Percentiles rank a stretch among this genome's conserved stretches.
Conservation (phyloP, 306 rosid species). For the Geum urbanum region DNA sequence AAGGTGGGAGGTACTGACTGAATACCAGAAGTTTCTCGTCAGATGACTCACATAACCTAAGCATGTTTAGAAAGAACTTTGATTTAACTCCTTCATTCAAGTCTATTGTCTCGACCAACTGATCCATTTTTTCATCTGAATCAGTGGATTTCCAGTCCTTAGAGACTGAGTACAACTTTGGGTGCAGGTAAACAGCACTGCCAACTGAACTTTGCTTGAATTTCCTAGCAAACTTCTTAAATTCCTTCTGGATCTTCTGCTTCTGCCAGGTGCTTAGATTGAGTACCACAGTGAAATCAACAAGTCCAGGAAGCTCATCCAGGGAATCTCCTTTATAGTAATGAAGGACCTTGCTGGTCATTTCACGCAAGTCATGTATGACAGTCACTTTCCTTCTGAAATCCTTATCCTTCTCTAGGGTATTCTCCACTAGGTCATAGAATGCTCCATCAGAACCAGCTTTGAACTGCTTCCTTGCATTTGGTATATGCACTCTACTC, state of each 20-base stretch:
- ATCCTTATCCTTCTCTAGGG: constrained; percentile 77
- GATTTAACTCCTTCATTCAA: constrained; percentile 72
- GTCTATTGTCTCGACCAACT: constrained; percentile 37
- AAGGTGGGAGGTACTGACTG: constrained; percentile 77
- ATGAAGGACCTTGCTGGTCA: constrained; percentile 81
- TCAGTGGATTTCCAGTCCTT: no score
- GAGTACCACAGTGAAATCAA: constrained; percentile 66
- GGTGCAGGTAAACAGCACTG: constrained; percentile 78
- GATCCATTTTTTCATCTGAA: constrained; percentile 34
- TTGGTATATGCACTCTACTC: constrained; percentile 52
- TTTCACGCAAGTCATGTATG: constrained; percentile 86
- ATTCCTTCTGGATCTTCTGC: constrained; percentile 39
- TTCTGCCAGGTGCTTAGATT: constrained; percentile 58
- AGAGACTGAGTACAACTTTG: constrained; percentile 28
- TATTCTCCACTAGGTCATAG: constrained; percentile 68
- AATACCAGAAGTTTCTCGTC: constrained; percentile 86
- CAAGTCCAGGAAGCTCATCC: constrained; percentile 88
- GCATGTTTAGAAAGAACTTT: constrained; percentile 62
- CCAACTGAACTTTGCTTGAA: constrained; percentile 69
- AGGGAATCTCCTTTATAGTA: constrained; percentile 89
- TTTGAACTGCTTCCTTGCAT: constrained; percentile 43
- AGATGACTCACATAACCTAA: constrained; percentile 54
- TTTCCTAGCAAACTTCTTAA: constrained; percentile 45
- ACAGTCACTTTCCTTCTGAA: constrained; percentile 72
- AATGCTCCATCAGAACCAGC: constrained; percentile 39